Base-by-base conservation (phyloP, 2,329 filamentous ascomycete species). In the Penicillium psychrosexuale region DNA sequence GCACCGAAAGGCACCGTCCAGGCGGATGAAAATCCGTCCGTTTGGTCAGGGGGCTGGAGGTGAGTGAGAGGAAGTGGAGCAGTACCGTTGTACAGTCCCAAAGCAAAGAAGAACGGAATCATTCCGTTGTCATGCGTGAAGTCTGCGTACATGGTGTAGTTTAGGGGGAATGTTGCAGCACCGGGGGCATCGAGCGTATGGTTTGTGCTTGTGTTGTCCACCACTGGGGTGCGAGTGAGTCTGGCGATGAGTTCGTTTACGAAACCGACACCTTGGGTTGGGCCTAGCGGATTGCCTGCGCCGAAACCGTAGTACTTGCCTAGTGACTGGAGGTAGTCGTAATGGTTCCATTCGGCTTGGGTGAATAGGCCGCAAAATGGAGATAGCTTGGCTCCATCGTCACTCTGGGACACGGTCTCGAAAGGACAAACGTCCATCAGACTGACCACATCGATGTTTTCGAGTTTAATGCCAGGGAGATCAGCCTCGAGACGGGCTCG, bases 91-190 rank as follows among this genome's bases (percentile, higher is more conserved):
- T 91, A 96, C 27, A 96, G 75, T 0, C 91, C 89, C 60, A 97
- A 69, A 0, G 91, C 90, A 5, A 84, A 85, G 68, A 89, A 89
- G 7, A 95, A 84, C 8, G 82, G 82, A 30, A 83, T 84, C 85
- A 97, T 91, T 68, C 88, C 86, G 71, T 95, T 96, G 73, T 97
- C 92, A 72, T 97, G 92, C 59, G 86, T 90, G 69, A 97, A 96
- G 72, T 97, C 92, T 0, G 90, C 91, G 67, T 95, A 97, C 1
- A 96, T 75, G 11, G 75, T 75, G 40, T 77, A 73, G 58, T 82
- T 80, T 0, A 96, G 76, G 0, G 92, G 91, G 66, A 96, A 97
- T 0, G 89, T 92, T 7, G 73, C 68, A 0, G 81, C 75, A 55
- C 84, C 78, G 5, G 57, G 43, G 9, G 76, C 75, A 69, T 95